These are phyloP conservation scores for Coemansia sp. DNA, from an alignment of 192 early-diverging fungal genomes.

Conservation along the genomic window DNA sequence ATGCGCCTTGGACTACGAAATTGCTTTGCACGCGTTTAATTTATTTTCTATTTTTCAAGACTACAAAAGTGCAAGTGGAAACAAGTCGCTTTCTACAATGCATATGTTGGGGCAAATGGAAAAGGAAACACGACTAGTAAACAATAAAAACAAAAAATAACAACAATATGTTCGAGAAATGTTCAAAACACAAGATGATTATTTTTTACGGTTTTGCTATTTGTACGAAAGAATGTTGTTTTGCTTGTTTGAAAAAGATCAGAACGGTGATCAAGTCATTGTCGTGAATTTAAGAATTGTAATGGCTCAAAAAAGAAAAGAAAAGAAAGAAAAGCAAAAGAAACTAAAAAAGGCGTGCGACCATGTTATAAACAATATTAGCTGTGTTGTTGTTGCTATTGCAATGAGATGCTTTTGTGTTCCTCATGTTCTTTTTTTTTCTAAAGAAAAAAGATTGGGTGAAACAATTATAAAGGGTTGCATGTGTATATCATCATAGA, in stretches of 20 bases:
- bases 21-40: background rate
- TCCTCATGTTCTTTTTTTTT: background rate
- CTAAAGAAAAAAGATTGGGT: background rate
- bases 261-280: background rate
- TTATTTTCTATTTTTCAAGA: background rate
- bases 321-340: background rate
- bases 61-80: background rate
- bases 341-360: background rate
- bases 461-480: background rate
- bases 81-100: background rate
- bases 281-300: background rate
- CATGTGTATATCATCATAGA: background rate
- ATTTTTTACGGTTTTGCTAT: too few relatives aligned
- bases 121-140: too few relatives aligned
- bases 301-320: background rate
- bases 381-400: background rate
- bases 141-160: background rate
- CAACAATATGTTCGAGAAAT: too few relatives aligned
- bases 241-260: background rate
- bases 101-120: background rate
- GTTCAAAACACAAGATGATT: too few relatives aligned
- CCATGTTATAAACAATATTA: background rate
- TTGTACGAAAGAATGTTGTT: background rate
- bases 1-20: background rate
- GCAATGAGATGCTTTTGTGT: conserved; percentile 6